Conservation (phyloP, 1,284 basidiomycete species). For the Xerocomus minutiporus region DNA sequence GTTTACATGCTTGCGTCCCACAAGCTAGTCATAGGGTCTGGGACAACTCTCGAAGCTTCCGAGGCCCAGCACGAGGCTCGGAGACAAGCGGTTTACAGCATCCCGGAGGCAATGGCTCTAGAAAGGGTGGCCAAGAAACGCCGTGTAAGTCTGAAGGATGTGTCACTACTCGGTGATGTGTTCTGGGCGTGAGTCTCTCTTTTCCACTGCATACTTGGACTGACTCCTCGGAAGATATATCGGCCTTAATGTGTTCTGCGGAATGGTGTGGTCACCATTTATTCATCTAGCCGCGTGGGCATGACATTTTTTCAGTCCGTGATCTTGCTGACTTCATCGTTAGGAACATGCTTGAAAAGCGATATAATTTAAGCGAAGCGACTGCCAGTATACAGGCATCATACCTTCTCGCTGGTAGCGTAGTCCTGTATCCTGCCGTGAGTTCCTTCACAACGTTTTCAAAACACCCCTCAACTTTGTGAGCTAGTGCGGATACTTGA, state of each 20-base stretch:
- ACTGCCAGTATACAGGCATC: conserved; percentile 64
- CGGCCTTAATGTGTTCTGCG: conserved; percentile 66
- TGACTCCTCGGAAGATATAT: conserved; percentile 50
- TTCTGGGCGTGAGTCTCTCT: conserved; percentile 66
- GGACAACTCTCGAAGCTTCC: conserved; percentile 59
- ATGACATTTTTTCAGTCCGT: background rate
- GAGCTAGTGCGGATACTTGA: conserved; percentile 53
- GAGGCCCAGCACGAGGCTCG: conserved; percentile 54
- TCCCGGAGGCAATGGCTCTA: conserved; percentile 59
- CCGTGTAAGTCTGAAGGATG: conserved; percentile 53
- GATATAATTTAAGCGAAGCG: conserved; percentile 58
- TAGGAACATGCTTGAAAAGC: conserved; percentile 71
- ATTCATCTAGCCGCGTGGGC: conserved; percentile 70
- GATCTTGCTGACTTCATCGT: conserved; percentile 6
- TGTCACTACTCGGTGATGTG: conserved; percentile 67
- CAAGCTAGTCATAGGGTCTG: conserved; percentile 57
- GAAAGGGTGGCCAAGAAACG: conserved; percentile 62
- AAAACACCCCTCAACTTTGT: conserved; percentile 4
- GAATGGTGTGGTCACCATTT: conserved; percentile 77
- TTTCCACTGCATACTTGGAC: background rate
- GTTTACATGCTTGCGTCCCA: conserved; percentile 60
- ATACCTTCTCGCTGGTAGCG: conserved; percentile 68
- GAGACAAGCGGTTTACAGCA: conserved; percentile 38
- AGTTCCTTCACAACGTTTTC: conserved; percentile 5
- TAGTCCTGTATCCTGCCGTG: conserved; percentile 72